Evolutionary conservation across 2,329 filamentous ascomycete species (phyloP), one percentile per base, ranked within the genome.

Genomic region (Colletotrichum lentis): DNA sequence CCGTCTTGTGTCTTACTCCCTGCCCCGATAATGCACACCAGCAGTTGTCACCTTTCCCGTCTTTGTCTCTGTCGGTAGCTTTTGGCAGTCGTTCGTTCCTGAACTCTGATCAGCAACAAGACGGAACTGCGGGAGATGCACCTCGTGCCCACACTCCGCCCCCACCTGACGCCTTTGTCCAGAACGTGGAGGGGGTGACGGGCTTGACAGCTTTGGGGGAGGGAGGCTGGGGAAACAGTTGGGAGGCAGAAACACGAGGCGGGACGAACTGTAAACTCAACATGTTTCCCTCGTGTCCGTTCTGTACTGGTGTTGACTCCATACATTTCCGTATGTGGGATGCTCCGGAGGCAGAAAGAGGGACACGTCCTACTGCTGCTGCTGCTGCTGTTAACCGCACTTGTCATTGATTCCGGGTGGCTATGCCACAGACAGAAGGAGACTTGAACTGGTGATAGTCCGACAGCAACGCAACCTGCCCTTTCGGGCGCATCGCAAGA

Each of bases 101-200:
- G 11, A 22, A 54, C 50, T 37, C 47, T 20, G 31, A 39, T 54
- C n/a, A 20, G 31, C 18, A 18, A 37, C 3, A 22, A 22, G 31
- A 37, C n/a, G 14, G n/a, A 53, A 57, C 31, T 18, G 41, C 35
- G 62, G 55, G 39, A 44, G 64, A 64, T 63, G 64, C 64, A 60
- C 64, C 52, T 58, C 47, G 47, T 54, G 46, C 41, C 44, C 24
- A 56, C 65, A 43, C 49, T 39, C 56, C 49, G 59, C 27, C 16
- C 22, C 14, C 43, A 60, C 62, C 49, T 68, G 55, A 60, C 55
- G 62, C 24, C 49, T 44, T 60, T 35, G 60, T 60, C 49, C 49
- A 56, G 54, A 47, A 35, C 53, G 16, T 58, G 56, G 44, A 64
- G 14, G 61, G 64, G 41, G 31, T 24, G 44, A 59, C 22, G n/a